Base-by-base conservation (phyloP, 148 eudicot genomes). In the Persicaria tinctoria region DNA sequence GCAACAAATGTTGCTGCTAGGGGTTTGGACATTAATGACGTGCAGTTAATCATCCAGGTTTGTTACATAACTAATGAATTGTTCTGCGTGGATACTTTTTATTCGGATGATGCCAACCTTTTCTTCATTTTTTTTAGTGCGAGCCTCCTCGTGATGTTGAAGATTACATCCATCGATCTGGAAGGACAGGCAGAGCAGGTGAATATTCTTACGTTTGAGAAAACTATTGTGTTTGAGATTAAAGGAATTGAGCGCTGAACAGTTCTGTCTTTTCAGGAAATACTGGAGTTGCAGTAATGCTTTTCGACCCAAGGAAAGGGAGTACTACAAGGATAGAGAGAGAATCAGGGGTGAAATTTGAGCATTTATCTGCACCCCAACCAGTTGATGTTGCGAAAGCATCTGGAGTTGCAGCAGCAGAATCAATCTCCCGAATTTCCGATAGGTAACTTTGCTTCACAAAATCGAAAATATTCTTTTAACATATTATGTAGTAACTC, bases 141-240 rank as follows among this genome's bases (percentile, higher is more conserved):
- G 98, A 94, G 76, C 97, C 98, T 59, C 98, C 98, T 41, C 93
- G 92, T 74, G 97, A 90, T 85, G 97, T 92, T 72, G 98, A 95
- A 85, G 98, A 85, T 17, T 95, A 95, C 81, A 95, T 95, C 77
- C 98, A 95, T 83, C 97, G 98, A 44, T 92, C 98, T 76, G 98
- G 98, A 66, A 84, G 98, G 60, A 95, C 98, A 10, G 98, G 98
- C 48, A 89, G 98, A 83, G 98, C 97, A 23, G 98, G 98, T 92
- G 73, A 79, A 63, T 69, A 51, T 46, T 50, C 12, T 55, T 73
- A 6, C 41, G 23, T 72, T 49, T 1, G 6, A 72, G 11, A 10
- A 13, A 49, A 27, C 46, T 9, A 16, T 73, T 18, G 47, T 73
- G 8, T 14, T 66, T 4, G 8, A 0, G 44, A 18, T 73, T 51